Percentiles rank a stretch among this genome's conserved stretches.
Evolutionary conservation across 1,139 yeast genomes (phyloP).

Genomic region (Yamadazyma diospyri): DNA sequence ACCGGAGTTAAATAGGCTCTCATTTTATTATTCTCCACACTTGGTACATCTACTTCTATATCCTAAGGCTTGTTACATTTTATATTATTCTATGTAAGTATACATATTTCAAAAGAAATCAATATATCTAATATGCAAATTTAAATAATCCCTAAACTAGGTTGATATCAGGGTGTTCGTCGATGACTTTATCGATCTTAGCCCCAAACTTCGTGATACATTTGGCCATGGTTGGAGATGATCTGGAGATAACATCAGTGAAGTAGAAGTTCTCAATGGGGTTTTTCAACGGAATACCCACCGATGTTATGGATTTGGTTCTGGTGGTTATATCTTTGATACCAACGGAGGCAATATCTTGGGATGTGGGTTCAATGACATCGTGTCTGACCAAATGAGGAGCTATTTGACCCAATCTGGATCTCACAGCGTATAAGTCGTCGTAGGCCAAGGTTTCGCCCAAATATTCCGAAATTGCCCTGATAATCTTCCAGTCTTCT

Average conservation of each 20-base stretch:
- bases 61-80: too few relatives aligned
- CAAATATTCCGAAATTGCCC: conserved; percentile 80
- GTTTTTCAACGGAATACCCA: conserved; percentile 55
- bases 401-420: conserved; percentile 72
- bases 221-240: conserved; percentile 88
- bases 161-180: conserved; percentile 44
- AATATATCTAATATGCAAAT: conserved; percentile 4
- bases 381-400: conserved; percentile 81
- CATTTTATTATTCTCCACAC: too few relatives aligned
- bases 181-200: conserved; percentile 55
- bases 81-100: conserved; percentile 5
- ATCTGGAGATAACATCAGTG: conserved; percentile 84
- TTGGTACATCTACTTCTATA: too few relatives aligned
- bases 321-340: conserved; percentile 43
- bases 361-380: conserved; percentile 65
- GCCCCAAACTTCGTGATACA: conserved; percentile 69
- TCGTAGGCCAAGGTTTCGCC: conserved; percentile 74
- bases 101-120: conserved; percentile 4
- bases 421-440: conserved; percentile 65
- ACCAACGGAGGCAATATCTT: conserved; percentile 58
- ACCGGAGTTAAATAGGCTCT: too few relatives aligned
- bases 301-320: conserved; percentile 35
- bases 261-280: conserved; percentile 83
- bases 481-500: conserved; percentile 87
- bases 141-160: conserved; percentile 15